Conservation (phyloP, 2,329 filamentous ascomycete species). For the Claviceps maximensis region DNA sequence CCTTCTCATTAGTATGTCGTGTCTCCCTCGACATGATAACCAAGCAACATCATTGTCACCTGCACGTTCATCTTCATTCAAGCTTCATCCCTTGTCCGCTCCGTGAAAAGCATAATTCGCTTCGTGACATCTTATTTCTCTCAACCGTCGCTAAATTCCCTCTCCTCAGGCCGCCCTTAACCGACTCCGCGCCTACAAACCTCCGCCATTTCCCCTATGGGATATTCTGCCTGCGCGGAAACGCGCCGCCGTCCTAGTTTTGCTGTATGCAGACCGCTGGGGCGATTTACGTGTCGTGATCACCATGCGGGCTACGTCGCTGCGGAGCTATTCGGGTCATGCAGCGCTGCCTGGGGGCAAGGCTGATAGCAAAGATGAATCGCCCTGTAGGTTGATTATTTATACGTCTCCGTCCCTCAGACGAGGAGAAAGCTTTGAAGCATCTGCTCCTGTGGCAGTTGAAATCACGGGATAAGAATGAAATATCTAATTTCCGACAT, state of each 20-base stretch:
- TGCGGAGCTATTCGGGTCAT: conserved; percentile 66
- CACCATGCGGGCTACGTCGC: conserved; percentile 51
- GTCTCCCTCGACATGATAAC: neutral
- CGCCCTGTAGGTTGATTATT: conserved; percentile 37
- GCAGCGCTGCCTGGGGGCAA: conserved; percentile 77
- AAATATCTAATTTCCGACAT: neutral
- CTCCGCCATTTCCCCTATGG: conserved; percentile 50
- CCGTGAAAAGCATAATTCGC: neutral
- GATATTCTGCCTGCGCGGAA: conserved; percentile 47
- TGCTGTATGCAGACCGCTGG: conserved; percentile 72
- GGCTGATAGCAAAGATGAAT: conserved; percentile 43
- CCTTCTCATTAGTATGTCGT: conserved; percentile 38
- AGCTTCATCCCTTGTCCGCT: neutral
- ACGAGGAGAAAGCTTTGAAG: neutral
- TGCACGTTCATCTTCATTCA: too few relatives aligned
- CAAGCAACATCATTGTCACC: neutral
- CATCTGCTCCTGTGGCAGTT: neutral
- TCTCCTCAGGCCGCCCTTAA: conserved; percentile 39
- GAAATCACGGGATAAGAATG: neutral
- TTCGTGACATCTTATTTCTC: neutral
- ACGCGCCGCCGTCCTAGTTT: conserved; percentile 74
- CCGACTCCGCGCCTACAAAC: conserved; percentile 45
- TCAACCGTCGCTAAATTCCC: conserved; percentile 2
- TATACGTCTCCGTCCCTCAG: neutral
- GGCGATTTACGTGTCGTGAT: conserved; percentile 66